Evolutionary conservation across 192 early-diverging fungal species (phyloP).

Genomic region (Mortierella antarctica): DNA sequence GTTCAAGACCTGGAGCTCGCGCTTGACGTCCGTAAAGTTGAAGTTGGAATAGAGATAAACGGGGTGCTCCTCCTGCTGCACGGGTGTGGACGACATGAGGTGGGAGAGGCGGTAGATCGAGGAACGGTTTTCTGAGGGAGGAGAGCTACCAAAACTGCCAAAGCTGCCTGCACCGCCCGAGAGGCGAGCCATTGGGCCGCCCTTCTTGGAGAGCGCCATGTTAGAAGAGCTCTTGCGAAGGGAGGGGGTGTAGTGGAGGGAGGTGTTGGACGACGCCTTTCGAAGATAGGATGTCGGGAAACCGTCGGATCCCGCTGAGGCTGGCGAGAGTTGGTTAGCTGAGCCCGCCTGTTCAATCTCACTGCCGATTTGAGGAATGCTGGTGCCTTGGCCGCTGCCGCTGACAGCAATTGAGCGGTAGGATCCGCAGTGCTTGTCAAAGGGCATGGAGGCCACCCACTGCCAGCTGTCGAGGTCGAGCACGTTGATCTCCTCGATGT

Average conservation of each 20-base stretch:
- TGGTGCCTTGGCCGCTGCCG: constrained; percentile 56
- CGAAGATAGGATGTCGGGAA: constrained; percentile 42
- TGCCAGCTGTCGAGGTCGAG: constrained; percentile 74
- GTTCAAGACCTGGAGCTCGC: constrained; percentile 76
- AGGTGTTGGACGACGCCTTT: constrained; percentile 23
- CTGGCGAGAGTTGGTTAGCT: constrained; percentile 16
- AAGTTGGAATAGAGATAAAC: constrained; percentile 86
- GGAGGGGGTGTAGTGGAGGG: constrained; percentile 27
- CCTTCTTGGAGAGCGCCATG: constrained; percentile 36
- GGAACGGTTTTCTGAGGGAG: constrained; percentile 33
- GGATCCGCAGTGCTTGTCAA: constrained; percentile 81
- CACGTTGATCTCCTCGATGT: constrained; percentile 83
- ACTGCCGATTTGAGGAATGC: constrained; percentile 53
- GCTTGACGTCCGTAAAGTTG: constrained; percentile 82
- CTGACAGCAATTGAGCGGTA: constrained; percentile 82
- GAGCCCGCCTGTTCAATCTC: constrained; percentile 22
- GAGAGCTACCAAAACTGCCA: constrained; percentile 23
- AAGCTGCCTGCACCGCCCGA: constrained; percentile 43
- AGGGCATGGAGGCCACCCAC: constrained; percentile 74
- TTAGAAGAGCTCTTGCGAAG: constrained; percentile 51
- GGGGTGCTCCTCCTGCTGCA: constrained; percentile 65
- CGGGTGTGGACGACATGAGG: constrained; percentile 30
- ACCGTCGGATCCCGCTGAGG: constrained; percentile 10
- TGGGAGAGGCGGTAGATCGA: constrained; percentile 50
- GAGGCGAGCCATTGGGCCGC: constrained; percentile 34